A percentile compares a stretch with the other conserved stretches of the same genome.
Evolutionary conservation across 495 filamentous ascomycete genomes (phyloP).

Genomic region (Tirmania nivea): DNA sequence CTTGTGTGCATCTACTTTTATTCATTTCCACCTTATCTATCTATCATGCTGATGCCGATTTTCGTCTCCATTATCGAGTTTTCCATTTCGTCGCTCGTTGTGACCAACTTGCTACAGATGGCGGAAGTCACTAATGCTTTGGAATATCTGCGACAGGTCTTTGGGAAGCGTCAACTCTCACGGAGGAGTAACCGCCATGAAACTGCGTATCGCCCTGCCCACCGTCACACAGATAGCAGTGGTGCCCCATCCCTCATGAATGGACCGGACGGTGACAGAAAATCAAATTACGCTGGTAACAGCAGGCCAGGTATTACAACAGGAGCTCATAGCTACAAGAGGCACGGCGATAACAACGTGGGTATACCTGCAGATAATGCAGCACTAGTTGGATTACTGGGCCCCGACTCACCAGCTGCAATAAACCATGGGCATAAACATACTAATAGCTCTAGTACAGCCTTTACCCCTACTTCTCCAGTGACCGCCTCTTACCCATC

Average conservation of each 20-base stretch:
- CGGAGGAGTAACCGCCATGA: slow-evolving; percentile 27
- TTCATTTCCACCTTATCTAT: no score
- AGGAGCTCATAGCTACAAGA: no score
- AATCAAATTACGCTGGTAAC: background rate
- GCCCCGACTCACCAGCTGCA: background rate
- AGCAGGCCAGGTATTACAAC: background rate
- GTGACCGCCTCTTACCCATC: slow-evolving; percentile 1
- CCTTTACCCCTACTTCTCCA: background rate
- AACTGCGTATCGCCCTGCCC: background rate
- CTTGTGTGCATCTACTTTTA: no score
- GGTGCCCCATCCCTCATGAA: background rate
- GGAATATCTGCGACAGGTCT: slow-evolving; percentile 29
- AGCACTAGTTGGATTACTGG: background rate
- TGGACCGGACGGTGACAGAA: background rate
- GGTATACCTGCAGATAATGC: background rate
- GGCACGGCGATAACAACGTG: no score
- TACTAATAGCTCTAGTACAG: background rate
- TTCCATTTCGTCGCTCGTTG: no score
- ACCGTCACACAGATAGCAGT: background rate
- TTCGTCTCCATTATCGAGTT: no score
- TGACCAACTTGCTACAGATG: no score
- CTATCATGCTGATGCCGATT: no score
- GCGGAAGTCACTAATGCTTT: background rate
- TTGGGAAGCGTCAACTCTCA: slow-evolving; percentile 81
- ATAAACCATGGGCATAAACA: background rate